Percentiles rank a stretch among this genome's conserved stretches.
Conservation (phyloP, 2,329 filamentous ascomycete genomes). For the Aspergillus luchuensis region DNA sequence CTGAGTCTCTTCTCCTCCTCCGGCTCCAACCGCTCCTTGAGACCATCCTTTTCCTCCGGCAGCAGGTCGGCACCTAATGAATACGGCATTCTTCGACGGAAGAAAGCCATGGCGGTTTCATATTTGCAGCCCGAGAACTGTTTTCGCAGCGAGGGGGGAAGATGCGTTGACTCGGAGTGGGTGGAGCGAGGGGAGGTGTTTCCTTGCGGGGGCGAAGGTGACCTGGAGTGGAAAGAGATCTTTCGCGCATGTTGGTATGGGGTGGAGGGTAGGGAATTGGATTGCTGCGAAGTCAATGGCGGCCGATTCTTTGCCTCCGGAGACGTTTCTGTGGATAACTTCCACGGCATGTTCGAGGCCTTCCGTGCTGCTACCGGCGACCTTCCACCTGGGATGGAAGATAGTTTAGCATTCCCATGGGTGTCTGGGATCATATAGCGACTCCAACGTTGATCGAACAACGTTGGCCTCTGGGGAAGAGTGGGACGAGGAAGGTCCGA, state of each 20-base stretch:
- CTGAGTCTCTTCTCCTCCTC: conserved; percentile 75
- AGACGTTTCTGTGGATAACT: conserved; percentile 37
- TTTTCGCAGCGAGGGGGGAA: conserved; percentile 68
- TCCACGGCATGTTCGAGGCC: conserved; percentile 46
- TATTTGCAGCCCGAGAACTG: conserved; percentile 76
- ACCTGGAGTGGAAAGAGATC: conserved; percentile 75
- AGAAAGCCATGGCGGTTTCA: conserved; percentile 81
- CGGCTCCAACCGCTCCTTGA: conserved; percentile 69
- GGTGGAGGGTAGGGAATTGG: conserved; percentile 89
- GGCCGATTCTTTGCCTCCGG: conserved; percentile 47
- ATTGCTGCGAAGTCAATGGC: conserved; percentile 64
- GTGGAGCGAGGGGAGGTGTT: conserved; percentile 87
- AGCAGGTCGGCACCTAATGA: conserved; percentile 79
- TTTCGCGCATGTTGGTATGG: conserved; percentile 86
- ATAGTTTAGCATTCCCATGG: conserved; percentile 46
- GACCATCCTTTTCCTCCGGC: conserved; percentile 66
- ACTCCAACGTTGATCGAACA: conserved; percentile 34
- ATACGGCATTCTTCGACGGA: conserved; percentile 87
- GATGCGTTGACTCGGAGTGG: conserved; percentile 82
- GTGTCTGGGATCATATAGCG: conserved; percentile 46
- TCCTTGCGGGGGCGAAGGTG: conserved; percentile 75
- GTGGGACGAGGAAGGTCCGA: conserved; percentile 4
- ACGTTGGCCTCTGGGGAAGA: conserved; percentile 30
- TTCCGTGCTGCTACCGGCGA: conserved; percentile 46
- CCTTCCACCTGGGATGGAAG: conserved; percentile 43